phyloP scores from a whole-genome alignment of 345 rosid genomes.

The Brassica incana region DNA sequence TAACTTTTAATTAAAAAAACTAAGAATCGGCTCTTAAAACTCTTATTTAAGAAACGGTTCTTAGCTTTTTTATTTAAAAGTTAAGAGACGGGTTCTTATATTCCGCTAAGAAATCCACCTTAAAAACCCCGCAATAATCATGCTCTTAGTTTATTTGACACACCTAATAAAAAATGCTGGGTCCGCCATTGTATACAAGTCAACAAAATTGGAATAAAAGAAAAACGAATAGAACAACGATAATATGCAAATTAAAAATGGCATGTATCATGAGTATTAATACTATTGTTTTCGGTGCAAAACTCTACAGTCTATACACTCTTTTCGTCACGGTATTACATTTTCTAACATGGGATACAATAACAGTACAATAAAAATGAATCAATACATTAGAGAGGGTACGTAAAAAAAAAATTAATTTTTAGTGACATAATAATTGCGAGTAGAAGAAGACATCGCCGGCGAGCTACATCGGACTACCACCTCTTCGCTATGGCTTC shows the following conservation, averaged over 20 bases:
- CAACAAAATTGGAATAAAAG: background rate
- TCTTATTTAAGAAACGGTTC: too few relatives aligned
- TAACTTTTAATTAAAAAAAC: too few relatives aligned
- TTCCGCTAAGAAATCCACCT: too few relatives aligned
- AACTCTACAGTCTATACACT: constrained; percentile 34
- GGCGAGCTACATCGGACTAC: constrained; percentile 39
- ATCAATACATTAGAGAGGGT: constrained; percentile 1
- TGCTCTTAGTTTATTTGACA: too few relatives aligned
- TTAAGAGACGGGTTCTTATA: too few relatives aligned
- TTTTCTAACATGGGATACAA: constrained; percentile 11
- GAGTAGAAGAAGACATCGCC: constrained; percentile 43
- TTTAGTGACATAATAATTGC: constrained; percentile 21
- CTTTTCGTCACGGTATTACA: constrained; percentile 21
- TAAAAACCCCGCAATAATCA: too few relatives aligned
- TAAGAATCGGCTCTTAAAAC: too few relatives aligned
- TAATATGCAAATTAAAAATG: background rate
- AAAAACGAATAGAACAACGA: background rate
- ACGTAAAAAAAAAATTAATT: constrained; percentile 5
- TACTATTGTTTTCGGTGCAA: constrained; percentile 18
- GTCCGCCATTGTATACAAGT: background rate
- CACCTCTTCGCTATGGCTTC: constrained; percentile 29
- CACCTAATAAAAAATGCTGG: too few relatives aligned
- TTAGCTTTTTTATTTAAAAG: too few relatives aligned
- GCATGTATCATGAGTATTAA: background rate
- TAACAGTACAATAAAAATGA: background rate